A percentile compares a stretch with the other conserved stretches of the same genome.
Evolutionary conservation across 2,329 filamentous ascomycete genomes (phyloP).

Genomic region (Alternaria rosae): DNA sequence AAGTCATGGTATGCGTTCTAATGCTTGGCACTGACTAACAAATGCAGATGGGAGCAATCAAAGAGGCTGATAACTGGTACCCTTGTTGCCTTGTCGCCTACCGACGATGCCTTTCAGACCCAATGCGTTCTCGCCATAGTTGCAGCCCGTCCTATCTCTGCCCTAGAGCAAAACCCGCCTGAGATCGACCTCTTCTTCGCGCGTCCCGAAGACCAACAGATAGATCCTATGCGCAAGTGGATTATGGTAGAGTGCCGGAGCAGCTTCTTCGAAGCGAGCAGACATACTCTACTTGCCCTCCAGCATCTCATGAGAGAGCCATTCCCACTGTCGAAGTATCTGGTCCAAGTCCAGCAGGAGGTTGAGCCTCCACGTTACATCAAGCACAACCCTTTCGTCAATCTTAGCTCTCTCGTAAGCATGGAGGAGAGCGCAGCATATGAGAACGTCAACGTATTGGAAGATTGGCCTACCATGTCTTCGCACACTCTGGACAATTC

Average conservation of each 20-base stretch:
- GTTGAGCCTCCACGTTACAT: constrained; percentile 64
- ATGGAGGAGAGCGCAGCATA: constrained; percentile 48
- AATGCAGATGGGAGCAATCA: constrained; percentile 65
- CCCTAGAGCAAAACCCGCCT: constrained; percentile 71
- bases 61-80: constrained; percentile 64
- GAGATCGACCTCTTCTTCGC: constrained; percentile 80
- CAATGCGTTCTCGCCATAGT: constrained; percentile 75
- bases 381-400: constrained; percentile 55
- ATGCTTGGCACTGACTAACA: neutral
- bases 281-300: constrained; percentile 75
- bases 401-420: constrained; percentile 59
- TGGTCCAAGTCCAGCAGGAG: constrained; percentile 59
- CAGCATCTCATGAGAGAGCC: constrained; percentile 69
- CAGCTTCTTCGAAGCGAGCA: constrained; percentile 79
- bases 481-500: constrained; percentile 69
- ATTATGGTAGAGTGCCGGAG: constrained; percentile 79
- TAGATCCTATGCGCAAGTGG: constrained; percentile 74
- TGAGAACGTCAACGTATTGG: constrained; percentile 62
- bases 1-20: neutral
- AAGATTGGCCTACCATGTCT: constrained; percentile 61
- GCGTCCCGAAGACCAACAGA: constrained; percentile 63
- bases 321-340: constrained; percentile 69
- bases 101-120: constrained; percentile 67
- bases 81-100: constrained; percentile 63
- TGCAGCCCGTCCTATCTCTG: constrained; percentile 70